A percentile compares a stretch with the other conserved stretches of the same genome.
Evolutionary conservation across 805 yeast species (phyloP).

Genomic region (Phaffomyces opuntiae): DNA sequence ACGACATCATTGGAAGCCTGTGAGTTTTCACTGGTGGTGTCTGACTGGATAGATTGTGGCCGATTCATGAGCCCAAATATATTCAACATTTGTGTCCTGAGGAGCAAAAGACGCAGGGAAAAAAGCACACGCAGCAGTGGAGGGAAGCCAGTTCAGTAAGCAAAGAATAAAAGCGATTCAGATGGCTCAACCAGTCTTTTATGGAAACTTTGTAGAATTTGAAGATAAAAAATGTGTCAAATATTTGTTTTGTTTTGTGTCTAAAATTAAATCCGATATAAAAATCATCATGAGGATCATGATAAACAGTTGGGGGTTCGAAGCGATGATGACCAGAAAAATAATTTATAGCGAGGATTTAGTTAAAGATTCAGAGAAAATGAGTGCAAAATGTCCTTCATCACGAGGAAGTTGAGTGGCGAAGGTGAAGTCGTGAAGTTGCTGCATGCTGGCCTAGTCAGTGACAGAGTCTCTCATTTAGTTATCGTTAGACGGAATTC

Average conservation of each 20-base stretch:
- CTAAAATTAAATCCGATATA: too few species aligned
- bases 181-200: too few species aligned
- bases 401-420: slow-evolving; percentile 2
- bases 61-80: neutral
- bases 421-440: slow-evolving; percentile 3
- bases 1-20: slow-evolving; percentile 1
- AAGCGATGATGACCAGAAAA: too few species aligned
- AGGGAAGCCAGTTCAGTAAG: neutral
- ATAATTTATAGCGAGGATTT: too few species aligned
- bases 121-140: neutral
- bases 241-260: too few species aligned
- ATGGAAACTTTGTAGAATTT: too few species aligned
- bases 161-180: neutral
- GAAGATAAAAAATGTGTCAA: too few species aligned
- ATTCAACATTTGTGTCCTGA: neutral
- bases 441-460: neutral
- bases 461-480: slow-evolving; percentile 5
- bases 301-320: too few species aligned
- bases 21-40: slow-evolving; percentile 3
- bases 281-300: too few species aligned
- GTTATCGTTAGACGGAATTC: slow-evolving; percentile 12
- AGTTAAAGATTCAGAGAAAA: too few species aligned
- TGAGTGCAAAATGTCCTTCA: slow-evolving; percentile 1
- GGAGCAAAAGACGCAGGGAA: neutral
- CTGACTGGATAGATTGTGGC: slow-evolving; percentile 1